phyloP scores from a whole-genome alignment of 2,329 filamentous ascomycete genomes.

The Colletotrichum sp. region DNA sequence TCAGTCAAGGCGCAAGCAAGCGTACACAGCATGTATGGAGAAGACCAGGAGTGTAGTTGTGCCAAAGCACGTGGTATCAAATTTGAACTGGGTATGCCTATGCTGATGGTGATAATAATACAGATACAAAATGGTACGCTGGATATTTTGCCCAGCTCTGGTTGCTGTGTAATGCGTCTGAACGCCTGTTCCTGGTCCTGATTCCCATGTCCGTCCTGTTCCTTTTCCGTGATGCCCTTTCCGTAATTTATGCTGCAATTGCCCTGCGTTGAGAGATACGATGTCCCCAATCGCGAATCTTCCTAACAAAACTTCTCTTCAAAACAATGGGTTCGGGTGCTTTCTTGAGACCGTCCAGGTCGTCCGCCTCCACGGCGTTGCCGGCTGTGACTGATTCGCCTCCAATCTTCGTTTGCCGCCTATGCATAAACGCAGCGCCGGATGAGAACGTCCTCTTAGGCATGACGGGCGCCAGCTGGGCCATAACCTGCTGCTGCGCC shows the following conservation, averaged over 20 bases:
- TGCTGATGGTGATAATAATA: conserved; percentile 1
- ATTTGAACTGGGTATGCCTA: conserved; percentile 14
- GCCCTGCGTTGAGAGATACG: conserved; percentile 2
- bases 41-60: neutral
- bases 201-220: neutral
- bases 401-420: conserved; percentile 20
- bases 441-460: conserved; percentile 26
- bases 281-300: conserved; percentile 20
- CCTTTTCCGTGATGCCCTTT: neutral
- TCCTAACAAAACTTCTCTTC: conserved; percentile 9
- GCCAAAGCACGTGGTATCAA: neutral
- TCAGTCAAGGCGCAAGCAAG: neutral
- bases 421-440: conserved; percentile 28
- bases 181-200: neutral
- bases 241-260: neutral
- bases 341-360: neutral
- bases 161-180: conserved; percentile 1
- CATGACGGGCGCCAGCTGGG: neutral
- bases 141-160: neutral
- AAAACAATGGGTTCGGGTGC: neutral
- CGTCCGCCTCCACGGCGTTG: neutral
- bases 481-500: neutral
- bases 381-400: conserved; percentile 5
- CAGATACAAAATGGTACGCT: conserved; percentile 1
- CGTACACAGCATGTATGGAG: neutral